These are phyloP conservation scores for Colletotrichum cuscutae DNA, from an alignment of 2,329 filamentous ascomycete genomes.

Conservation along the genomic window DNA sequence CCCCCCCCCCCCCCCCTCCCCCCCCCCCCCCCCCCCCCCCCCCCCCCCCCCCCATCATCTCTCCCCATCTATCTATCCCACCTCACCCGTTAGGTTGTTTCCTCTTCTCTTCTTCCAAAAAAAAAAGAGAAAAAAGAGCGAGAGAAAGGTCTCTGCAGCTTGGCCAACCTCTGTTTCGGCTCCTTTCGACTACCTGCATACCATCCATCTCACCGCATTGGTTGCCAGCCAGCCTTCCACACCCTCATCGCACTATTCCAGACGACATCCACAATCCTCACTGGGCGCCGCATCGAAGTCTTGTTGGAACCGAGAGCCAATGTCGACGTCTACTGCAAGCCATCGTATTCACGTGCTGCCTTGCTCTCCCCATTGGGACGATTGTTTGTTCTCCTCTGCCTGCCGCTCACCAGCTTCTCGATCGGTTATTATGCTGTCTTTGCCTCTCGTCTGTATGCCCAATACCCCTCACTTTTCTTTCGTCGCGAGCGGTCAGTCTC, in stretches of 20 bases:
- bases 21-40: neutral
- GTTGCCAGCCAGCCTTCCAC: neutral
- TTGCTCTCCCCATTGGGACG: neutral
- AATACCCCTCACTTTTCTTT: conserved; percentile 24
- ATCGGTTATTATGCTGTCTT: conserved; percentile 25
- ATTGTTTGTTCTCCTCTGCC: neutral
- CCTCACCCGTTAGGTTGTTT: neutral
- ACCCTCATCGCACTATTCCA: neutral
- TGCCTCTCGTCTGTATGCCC: neutral
- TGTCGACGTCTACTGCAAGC: neutral
- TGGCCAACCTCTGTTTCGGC: neutral
- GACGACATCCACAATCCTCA: neutral
- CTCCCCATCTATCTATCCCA: neutral
- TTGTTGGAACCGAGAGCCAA: conserved; percentile 6
- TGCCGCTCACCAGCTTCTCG: conserved; percentile 9
- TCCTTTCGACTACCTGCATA: neutral
- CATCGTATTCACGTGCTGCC: neutral
- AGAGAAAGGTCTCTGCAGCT: neutral
- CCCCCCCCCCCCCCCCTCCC: neutral
- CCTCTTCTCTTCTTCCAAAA: neutral
- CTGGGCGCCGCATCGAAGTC: neutral
- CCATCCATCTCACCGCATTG: neutral
- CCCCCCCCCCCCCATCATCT: neutral
- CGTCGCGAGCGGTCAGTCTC: conserved; percentile 7
- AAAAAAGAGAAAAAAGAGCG: no score